A percentile compares a stretch with the other conserved stretches of the same genome.
Evolutionary conservation across 2,329 filamentous ascomycete genomes (phyloP).

Genomic region (Pezizomycotina sp.): DNA sequence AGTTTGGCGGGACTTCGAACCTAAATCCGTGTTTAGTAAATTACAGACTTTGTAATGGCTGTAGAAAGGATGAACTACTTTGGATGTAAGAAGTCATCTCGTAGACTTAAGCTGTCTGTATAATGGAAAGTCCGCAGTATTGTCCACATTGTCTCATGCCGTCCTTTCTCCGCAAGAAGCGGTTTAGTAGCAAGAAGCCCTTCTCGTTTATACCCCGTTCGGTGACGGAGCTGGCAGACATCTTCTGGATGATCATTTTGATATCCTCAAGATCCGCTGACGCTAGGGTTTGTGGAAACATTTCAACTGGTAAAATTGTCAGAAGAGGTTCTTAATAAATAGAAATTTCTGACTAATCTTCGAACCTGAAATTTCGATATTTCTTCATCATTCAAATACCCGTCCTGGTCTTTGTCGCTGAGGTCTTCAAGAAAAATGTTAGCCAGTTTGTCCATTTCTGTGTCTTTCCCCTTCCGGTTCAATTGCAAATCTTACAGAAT

Average conservation of each 20-base stretch:
- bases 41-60: conserved; percentile 42
- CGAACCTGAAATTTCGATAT: conserved; percentile 67
- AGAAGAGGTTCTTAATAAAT: conserved; percentile 4
- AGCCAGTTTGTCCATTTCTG: no score
- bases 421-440: conserved; percentile 39
- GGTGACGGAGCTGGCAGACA: conserved; percentile 44
- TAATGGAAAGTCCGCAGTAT: conserved; percentile 91
- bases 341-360: conserved; percentile 16
- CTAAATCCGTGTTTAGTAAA: conserved; percentile 7
- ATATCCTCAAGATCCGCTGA: conserved; percentile 75
- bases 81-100: conserved; percentile 79
- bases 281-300: conserved; percentile 73
- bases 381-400: conserved; percentile 75
- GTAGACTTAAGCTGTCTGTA: conserved; percentile 81
- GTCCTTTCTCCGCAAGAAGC: conserved; percentile 88
- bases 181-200: conserved; percentile 82
- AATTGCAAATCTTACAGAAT: conserved; percentile 58
- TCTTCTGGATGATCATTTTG: conserved; percentile 66
- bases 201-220: conserved; percentile 60
- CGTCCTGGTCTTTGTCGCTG: conserved; percentile 91
- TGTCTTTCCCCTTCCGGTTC: no score
- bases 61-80: conserved; percentile 50
- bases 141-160: conserved; percentile 96
- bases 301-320: conserved; percentile 33
- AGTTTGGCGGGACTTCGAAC: conserved; percentile 81